Evolutionary conservation across 345 rosid species (phyloP).

Genomic region (Arabidopsis suecica): DNA sequence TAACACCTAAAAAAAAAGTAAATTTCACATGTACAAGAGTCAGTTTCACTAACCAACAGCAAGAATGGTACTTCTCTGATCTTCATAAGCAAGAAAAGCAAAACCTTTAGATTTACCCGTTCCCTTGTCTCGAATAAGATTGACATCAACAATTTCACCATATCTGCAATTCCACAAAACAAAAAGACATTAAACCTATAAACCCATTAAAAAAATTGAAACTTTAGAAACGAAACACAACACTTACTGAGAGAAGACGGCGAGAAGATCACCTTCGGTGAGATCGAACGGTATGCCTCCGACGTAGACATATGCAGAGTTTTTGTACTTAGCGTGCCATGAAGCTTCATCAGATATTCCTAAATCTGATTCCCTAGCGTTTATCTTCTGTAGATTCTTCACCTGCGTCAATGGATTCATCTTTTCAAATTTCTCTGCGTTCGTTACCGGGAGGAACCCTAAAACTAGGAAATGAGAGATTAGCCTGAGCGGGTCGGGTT

Average conservation of each 20-base stretch:
- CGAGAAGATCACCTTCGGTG: slow-evolving; percentile 96
- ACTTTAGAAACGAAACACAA: background rate
- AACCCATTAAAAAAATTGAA: background rate
- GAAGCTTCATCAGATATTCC: slow-evolving; percentile 90
- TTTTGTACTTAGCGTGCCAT: slow-evolving; percentile 94
- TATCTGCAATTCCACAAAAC: slow-evolving; percentile 44
- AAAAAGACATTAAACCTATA: background rate
- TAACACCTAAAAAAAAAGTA: background rate
- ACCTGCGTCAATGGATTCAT: slow-evolving; percentile 92
- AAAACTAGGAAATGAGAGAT: background rate
- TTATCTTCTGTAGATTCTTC: slow-evolving; percentile 78
- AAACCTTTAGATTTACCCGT: slow-evolving; percentile 95
- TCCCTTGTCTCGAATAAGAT: slow-evolving; percentile 86
- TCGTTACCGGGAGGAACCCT: slow-evolving; percentile 26
- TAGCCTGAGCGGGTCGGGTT: slow-evolving; percentile 25
- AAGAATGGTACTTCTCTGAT: slow-evolving; percentile 89
- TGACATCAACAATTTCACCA: slow-evolving; percentile 92
- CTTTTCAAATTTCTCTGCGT: slow-evolving; percentile 8
- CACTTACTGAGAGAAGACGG: slow-evolving; percentile 84
- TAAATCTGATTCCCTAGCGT: slow-evolving; percentile 72
- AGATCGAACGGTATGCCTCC: slow-evolving; percentile 94
- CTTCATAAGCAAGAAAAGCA: slow-evolving; percentile 90
- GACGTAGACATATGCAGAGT: slow-evolving; percentile 77
- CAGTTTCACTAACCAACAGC: slow-evolving; percentile 74
- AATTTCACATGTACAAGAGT: background rate